Conservation (phyloP, 306 rosid genomes). For the Rosa persica region DNA sequence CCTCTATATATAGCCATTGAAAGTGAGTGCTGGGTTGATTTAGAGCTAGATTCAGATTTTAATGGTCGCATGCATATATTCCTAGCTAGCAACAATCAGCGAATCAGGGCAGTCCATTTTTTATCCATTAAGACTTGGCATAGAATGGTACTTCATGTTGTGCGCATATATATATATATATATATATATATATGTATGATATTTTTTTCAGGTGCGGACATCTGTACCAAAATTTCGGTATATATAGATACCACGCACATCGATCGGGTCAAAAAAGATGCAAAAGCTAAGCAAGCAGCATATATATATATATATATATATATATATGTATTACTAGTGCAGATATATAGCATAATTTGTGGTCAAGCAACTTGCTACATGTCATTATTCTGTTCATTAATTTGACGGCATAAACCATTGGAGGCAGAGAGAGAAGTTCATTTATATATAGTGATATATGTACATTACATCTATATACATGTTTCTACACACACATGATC, state of each 20-base stretch:
- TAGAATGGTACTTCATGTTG: not conserved
- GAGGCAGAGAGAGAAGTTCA: no score
- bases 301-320: no score
- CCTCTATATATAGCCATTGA: constrained; percentile 42
- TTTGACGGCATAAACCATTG: no score
- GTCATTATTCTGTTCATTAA: not conserved
- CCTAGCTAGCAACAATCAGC: not conserved
- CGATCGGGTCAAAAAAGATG: not conserved
- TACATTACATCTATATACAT: no score
- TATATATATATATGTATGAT: no score
- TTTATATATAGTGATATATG: no score
- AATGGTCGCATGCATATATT: not conserved
- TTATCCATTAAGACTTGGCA: not conserved
- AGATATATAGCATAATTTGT: not conserved
- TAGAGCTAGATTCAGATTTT: not conserved
- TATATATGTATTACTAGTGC: no score
- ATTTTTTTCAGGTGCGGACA: no score
- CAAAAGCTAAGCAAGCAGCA: not conserved
- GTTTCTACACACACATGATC: no score
- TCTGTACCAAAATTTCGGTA: no score
- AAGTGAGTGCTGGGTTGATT: not conserved
- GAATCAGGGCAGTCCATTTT: not conserved
- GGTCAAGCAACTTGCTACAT: not conserved
- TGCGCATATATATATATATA: not conserved
- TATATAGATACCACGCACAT: no score